Percentiles rank a stretch among this genome's conserved stretches.
Conservation (phyloP, 163 green algal genomes). For the Coccomyxa subellipsoidea region DNA sequence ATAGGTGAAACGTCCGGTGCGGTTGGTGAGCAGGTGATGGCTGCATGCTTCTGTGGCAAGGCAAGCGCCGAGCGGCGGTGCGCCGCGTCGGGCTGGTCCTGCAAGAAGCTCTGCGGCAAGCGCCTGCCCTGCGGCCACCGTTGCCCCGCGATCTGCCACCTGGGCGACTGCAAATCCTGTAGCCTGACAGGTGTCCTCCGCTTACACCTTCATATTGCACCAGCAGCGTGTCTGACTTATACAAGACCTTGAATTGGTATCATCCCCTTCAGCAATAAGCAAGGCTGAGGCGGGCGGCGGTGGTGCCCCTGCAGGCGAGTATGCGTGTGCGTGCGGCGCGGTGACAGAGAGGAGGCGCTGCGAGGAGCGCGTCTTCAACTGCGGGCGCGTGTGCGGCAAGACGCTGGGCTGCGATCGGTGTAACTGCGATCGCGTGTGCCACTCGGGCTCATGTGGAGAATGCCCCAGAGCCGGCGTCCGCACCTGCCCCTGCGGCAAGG, state of each 20-base stretch:
- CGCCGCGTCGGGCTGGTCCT: constrained; percentile 54
- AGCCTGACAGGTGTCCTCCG: constrained; percentile 20
- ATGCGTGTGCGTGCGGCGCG: constrained; percentile 60
- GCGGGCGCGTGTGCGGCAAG: constrained; percentile 56
- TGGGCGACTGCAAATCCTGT: constrained; percentile 61
- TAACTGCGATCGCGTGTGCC: constrained; percentile 60
- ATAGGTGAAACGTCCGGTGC: background rate
- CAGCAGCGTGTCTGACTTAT: too few relatives aligned
- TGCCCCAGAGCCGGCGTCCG: constrained; percentile 60
- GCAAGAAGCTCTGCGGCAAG: constrained; percentile 43
- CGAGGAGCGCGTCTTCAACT: constrained; percentile 55
- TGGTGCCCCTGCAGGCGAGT: constrained; percentile 18
- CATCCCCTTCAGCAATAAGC: too few relatives aligned
- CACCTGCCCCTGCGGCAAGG: constrained; percentile 79
- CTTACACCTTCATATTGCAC: too few relatives aligned
- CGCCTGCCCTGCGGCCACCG: constrained; percentile 57
- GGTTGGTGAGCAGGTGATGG: constrained; percentile 37
- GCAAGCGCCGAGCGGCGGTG: constrained; percentile 53
- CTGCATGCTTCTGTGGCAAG: constrained; percentile 67
- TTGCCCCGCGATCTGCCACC: constrained; percentile 61
- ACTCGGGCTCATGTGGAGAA: constrained; percentile 51
- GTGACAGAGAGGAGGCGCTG: constrained; percentile 47
- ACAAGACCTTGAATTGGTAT: too few relatives aligned
- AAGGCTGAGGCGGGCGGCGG: background rate
- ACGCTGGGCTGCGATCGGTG: constrained; percentile 66